Percentiles rank a stretch among this genome's conserved stretches.
Conservation (phyloP, 352 stramenopile species). For the Globisporangium spiculum region DNA sequence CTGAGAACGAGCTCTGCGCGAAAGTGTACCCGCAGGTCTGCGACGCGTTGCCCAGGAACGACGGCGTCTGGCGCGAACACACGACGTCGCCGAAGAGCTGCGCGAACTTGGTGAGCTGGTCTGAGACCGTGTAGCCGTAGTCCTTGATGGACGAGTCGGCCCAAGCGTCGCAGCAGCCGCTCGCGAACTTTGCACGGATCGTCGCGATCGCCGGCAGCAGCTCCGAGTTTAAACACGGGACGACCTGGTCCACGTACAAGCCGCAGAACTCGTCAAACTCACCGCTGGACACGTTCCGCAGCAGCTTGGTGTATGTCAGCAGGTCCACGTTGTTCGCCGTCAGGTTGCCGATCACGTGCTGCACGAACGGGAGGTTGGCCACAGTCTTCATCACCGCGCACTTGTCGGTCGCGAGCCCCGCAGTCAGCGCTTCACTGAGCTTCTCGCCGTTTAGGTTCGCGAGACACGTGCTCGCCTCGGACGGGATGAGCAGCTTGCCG, state of each 20-base stretch:
- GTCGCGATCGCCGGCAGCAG: slow-evolving; percentile 51
- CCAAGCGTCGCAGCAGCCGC: slow-evolving; percentile 58
- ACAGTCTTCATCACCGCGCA: slow-evolving; percentile 36
- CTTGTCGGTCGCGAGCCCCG: slow-evolving; percentile 31
- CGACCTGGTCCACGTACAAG: slow-evolving; percentile 39
- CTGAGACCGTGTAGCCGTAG: slow-evolving; percentile 62
- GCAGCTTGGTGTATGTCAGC: slow-evolving; percentile 25
- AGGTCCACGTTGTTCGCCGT: slow-evolving; percentile 23
- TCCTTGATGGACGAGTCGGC: slow-evolving; percentile 31
- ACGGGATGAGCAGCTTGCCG: slow-evolving; percentile 38
- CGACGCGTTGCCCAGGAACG: slow-evolving; percentile 31
- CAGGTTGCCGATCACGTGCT: slow-evolving; percentile 38
- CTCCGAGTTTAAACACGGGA: slow-evolving; percentile 51
- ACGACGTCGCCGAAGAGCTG: slow-evolving; percentile 52
- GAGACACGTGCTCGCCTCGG: slow-evolving; percentile 46
- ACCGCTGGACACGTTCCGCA: slow-evolving; percentile 26
- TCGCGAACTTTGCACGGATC: slow-evolving; percentile 40
- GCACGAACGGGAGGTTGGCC: slow-evolving; percentile 39
- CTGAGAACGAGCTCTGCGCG: slow-evolving; percentile 29
- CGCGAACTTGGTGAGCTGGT: slow-evolving; percentile 49
- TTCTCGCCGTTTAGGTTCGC: slow-evolving; percentile 59
- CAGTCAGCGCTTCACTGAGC: slow-evolving; percentile 32
- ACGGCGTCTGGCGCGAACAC: slow-evolving; percentile 48
- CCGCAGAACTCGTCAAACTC: slow-evolving; percentile 53
- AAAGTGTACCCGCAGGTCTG: slow-evolving; percentile 58